Percentiles rank a stretch among this genome's conserved stretches.
These are phyloP conservation scores for Plantago ovata DNA, from an alignment of 257 asterid species.

Conservation along the genomic window DNA sequence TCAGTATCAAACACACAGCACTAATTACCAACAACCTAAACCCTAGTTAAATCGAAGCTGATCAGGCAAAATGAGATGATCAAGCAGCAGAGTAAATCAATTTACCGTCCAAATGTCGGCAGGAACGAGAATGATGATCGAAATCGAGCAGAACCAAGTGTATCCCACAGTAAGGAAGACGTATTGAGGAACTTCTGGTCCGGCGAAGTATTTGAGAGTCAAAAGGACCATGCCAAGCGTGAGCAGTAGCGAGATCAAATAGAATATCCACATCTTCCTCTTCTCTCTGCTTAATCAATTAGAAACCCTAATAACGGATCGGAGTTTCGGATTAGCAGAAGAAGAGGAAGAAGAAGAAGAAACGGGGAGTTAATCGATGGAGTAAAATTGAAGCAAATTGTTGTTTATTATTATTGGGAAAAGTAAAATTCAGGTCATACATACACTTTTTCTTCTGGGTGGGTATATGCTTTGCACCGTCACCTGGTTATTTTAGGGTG, in stretches of 20 bases:
- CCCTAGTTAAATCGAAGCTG: slow-evolving; percentile 11
- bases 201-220: slow-evolving; percentile 85
- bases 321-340: not conserved
- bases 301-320: not conserved
- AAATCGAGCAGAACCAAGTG: slow-evolving; percentile 97
- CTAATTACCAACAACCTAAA: slow-evolving; percentile 7
- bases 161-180: slow-evolving; percentile 91
- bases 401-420: not conserved
- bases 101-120: slow-evolving; percentile 98
- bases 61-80: not conserved
- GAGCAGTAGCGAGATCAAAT: slow-evolving; percentile 94
- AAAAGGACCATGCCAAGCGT: slow-evolving; percentile 85
- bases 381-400: not conserved
- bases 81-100: not conserved
- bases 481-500: too few species aligned
- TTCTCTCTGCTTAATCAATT: slow-evolving; percentile 14
- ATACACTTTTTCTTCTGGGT: too few species aligned
- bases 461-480: too few species aligned
- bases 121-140: slow-evolving; percentile 96
- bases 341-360: slow-evolving; percentile 7
- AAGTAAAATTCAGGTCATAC: too few species aligned
- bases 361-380: slow-evolving; percentile 6
- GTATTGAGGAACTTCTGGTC: slow-evolving; percentile 91
- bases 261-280: slow-evolving; percentile 88
- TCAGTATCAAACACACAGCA: not conserved